Evolutionary conservation across 1,284 basidiomycete species (phyloP).

Genomic region (Tausonia pullulans): DNA sequence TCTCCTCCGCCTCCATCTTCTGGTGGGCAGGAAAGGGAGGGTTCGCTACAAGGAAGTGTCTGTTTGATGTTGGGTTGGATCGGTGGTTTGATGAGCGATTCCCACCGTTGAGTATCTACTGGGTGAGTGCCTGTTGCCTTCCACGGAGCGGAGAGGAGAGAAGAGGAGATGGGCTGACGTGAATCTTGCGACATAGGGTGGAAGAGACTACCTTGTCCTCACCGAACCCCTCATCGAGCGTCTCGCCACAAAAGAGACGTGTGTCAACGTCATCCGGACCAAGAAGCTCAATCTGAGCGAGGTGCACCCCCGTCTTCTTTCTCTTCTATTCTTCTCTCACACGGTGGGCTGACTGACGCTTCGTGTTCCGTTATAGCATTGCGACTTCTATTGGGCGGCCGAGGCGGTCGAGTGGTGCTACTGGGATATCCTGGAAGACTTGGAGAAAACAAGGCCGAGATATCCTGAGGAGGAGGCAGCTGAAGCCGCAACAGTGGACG

Average conservation of each 20-base stretch:
- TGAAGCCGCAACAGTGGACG: neutral
- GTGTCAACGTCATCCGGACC: conserved; percentile 43
- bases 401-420: conserved; percentile 51
- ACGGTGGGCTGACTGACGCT: neutral
- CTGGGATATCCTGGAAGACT: conserved; percentile 30
- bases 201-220: conserved; percentile 42
- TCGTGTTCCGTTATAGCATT: conserved; percentile 27
- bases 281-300: conserved; percentile 42
- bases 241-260: conserved; percentile 38
- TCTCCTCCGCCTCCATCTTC: conserved; percentile 39
- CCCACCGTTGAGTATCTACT: conserved; percentile 46
- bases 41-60: conserved; percentile 47
- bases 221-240: conserved; percentile 42
- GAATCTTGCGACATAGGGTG: conserved; percentile 22
- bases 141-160: too few relatives aligned
- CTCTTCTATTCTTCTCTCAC: neutral
- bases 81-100: conserved; percentile 48
- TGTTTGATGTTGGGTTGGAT: conserved; percentile 41
- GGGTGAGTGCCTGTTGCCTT: conserved; percentile 22
- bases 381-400: conserved; percentile 43
- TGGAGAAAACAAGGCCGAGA: conserved; percentile 29
- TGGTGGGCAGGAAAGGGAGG: conserved; percentile 53
- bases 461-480: conserved; percentile 26
- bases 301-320: conserved; percentile 19
- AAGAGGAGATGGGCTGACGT: neutral